These are phyloP conservation scores for Cutaneotrichosporon sp. DNA, from an alignment of 1,284 basidiomycete genomes.

Conservation along the genomic window DNA sequence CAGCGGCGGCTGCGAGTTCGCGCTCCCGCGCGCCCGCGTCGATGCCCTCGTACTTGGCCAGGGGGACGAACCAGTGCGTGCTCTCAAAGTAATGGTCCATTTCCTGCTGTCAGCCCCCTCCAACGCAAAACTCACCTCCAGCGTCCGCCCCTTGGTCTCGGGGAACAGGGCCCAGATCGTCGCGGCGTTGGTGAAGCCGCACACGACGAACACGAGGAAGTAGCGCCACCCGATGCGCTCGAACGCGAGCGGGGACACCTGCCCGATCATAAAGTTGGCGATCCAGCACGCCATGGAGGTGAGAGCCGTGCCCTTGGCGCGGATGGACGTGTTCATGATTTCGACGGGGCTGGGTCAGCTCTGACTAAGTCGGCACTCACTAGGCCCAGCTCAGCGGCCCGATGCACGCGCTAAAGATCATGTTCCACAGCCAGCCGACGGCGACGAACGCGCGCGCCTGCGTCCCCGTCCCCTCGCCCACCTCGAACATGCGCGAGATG, in stretches of 20 bases:
- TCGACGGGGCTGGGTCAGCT: conserved; percentile 40
- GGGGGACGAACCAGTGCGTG: conserved; percentile 59
- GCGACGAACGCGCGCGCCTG: conserved; percentile 15
- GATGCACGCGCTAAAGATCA: conserved; percentile 18
- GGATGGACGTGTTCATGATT: conserved; percentile 62
- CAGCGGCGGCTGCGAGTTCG: conserved; percentile 43
- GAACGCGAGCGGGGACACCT: conserved; percentile 53
- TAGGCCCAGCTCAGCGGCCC: conserved; percentile 25
- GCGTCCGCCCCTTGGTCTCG: conserved; percentile 52
- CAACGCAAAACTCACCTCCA: conserved; percentile 29
- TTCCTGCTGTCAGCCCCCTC: conserved; percentile 48
- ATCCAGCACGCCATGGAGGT: conserved; percentile 60
- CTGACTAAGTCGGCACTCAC: not conserved
- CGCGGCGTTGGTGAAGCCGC: conserved; percentile 63
- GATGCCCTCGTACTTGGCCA: conserved; percentile 53
- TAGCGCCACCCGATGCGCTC: conserved; percentile 52
- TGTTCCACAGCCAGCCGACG: conserved; percentile 30
- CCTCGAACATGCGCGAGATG: conserved; percentile 12
- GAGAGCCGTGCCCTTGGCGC: conserved; percentile 64
- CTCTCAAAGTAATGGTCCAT: conserved; percentile 62
- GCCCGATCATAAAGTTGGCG: conserved; percentile 53
- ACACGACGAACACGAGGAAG: conserved; percentile 64
- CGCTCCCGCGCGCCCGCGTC: conserved; percentile 57
- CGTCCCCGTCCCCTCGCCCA: not conserved
- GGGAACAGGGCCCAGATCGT: conserved; percentile 60